Evolutionary conservation across 163 green algal genomes (phyloP), one percentile per base, ranked within the genome.

Genomic region (Smithsoniella earleae): DNA sequence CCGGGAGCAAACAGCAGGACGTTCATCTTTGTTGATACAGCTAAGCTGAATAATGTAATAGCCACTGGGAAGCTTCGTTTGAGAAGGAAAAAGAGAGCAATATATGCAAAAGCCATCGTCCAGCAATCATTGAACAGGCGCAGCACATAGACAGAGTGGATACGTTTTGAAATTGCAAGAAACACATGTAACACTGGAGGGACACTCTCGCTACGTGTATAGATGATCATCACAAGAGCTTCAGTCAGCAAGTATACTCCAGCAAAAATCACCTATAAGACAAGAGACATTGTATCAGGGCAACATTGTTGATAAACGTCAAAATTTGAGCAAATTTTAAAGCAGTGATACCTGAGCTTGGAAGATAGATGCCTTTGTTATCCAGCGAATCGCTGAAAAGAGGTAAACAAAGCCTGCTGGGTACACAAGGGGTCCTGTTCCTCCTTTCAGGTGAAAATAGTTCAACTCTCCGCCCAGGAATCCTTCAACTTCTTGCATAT

Each of bases 81-180:
- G 27, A 84, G 62, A 27, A 93, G 81, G 20, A 86, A 33, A 31
- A 79, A 33, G 0, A 88, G 82, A 6, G 81, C 81, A 1, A 73
- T 20, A 45, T 92, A 88, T 3, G 85, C 80, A 25, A 92, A 38
- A 20, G 86, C 63, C 84, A 90, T 89, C 36, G 86, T 84, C 37
- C 89, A 77, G 80, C 89, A 85, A 80, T 96, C 90, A 73, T 96
- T 96, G 83, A 96, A 96, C 31, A 96, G 81, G 37, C 90, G 84
- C 38, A 96, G 86, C 2, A 95, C 20, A 74, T 85, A 96, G 65
- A 96, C 90, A 46, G 83, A 92, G 78, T 96, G 89, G n/a, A 95
- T 16, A 13, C 90, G 79, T 75, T 92, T 93, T 28, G 87, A 95
- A 2, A 89, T 74, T 55, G 76, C 86, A 63, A 96, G 83, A 62